phyloP scores from a whole-genome alignment of 2,329 filamentous ascomycete species.

The Sclerotinia nivalis region DNA sequence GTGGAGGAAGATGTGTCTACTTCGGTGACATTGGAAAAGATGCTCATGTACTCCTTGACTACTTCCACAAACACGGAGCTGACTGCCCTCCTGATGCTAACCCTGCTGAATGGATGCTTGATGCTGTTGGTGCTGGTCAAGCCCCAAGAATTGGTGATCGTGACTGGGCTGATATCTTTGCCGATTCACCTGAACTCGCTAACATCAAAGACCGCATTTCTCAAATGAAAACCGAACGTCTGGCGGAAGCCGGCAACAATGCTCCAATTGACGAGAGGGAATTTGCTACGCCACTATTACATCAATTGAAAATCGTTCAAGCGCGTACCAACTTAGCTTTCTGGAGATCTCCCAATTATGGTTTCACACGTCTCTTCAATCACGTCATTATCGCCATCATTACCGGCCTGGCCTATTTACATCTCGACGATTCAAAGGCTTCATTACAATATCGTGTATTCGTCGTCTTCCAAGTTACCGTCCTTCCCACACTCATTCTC shows the following conservation, averaged over 20 bases:
- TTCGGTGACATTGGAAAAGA: slow-evolving; percentile 67
- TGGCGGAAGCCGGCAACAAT: slow-evolving; percentile 46
- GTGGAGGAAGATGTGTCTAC: slow-evolving; percentile 66
- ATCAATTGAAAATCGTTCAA: slow-evolving; percentile 77
- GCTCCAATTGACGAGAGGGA: slow-evolving; percentile 59
- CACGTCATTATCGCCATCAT: slow-evolving; percentile 77
- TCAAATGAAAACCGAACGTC: slow-evolving; percentile 54
- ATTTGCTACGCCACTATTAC: slow-evolving; percentile 76
- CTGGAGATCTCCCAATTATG: slow-evolving; percentile 86
- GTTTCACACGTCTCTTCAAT: slow-evolving; percentile 84
- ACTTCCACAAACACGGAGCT: slow-evolving; percentile 48
- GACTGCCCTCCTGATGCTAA: slow-evolving; percentile 55
- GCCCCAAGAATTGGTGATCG: slow-evolving; percentile 60
- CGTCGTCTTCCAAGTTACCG: slow-evolving; percentile 85
- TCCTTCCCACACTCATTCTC: slow-evolving; percentile 80
- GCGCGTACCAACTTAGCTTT: slow-evolving; percentile 73
- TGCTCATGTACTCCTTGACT: slow-evolving; percentile 56
- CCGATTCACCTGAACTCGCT: slow-evolving; percentile 57
- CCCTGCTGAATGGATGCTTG: slow-evolving; percentile 60
- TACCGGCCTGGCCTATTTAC: slow-evolving; percentile 76
- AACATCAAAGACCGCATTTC: slow-evolving; percentile 56
- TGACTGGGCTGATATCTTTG: slow-evolving; percentile 66
- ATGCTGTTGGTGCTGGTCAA: slow-evolving; percentile 65
- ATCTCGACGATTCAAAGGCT: slow-evolving; percentile 72
- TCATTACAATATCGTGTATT: slow-evolving; percentile 86